Evolutionary conservation across 2,329 filamentous ascomycete genomes (phyloP).

Genomic region (Annulohypoxylon truncatum): DNA sequence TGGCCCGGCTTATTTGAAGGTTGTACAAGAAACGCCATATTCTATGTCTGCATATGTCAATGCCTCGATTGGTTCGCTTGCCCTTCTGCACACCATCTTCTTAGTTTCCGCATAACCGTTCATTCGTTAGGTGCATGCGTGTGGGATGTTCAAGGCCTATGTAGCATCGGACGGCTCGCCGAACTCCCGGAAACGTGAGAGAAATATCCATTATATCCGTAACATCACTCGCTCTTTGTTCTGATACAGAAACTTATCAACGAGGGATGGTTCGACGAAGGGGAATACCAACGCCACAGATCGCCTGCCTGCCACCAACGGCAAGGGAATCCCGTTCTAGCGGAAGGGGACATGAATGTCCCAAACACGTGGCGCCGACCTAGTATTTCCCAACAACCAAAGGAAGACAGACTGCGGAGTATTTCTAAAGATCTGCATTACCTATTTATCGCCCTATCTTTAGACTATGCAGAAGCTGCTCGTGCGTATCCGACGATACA

Average conservation of each 20-base stretch:
- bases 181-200: not conserved
- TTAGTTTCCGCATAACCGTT: not conserved
- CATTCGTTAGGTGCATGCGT: not conserved
- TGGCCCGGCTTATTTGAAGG: conserved; percentile 8
- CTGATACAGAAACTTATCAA: not conserved
- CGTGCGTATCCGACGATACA: conserved; percentile 27
- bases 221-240: not conserved
- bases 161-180: conserved; percentile 4
- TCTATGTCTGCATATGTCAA: not conserved
- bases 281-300: not conserved
- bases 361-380: not conserved
- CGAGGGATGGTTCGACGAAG: conserved; percentile 1
- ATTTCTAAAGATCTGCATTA: not conserved
- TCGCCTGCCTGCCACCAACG: not conserved
- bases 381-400: not conserved
- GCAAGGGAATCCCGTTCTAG: not conserved
- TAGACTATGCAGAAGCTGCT: conserved; percentile 32
- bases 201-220: conserved; percentile 5
- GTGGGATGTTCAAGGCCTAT: conserved; percentile 20
- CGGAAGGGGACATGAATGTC: not conserved
- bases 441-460: not conserved
- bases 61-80: conserved; percentile 25
- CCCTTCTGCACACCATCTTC: conserved; percentile 5
- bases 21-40: conserved; percentile 7
- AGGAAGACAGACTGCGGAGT: not conserved